phyloP scores from a whole-genome alignment of 768 basidiomycete genomes.

The Boletus insuetus region DNA sequence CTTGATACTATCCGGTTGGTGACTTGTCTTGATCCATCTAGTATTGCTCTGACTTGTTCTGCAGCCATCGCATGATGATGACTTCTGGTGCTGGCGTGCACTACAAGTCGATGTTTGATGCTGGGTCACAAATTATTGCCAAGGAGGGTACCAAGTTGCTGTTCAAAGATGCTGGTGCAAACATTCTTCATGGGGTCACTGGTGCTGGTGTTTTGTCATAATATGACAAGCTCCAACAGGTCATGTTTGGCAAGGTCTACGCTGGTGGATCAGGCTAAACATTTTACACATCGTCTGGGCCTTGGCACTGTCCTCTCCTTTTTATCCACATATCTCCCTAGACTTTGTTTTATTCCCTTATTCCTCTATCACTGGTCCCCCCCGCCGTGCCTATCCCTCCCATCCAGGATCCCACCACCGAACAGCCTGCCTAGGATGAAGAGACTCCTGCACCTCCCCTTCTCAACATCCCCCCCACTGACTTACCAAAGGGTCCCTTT shows the following conservation, averaged over 20 bases:
- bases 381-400: conserved; percentile 28
- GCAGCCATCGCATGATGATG: conserved; percentile 99
- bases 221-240: conserved; percentile 97
- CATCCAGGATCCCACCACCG: conserved; percentile 20
- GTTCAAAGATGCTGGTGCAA: conserved; percentile 98
- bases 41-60: conserved; percentile 16
- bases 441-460: conserved; percentile 37
- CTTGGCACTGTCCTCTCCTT: conserved; percentile 31
- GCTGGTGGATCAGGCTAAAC: conserved; percentile 66
- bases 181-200: conserved; percentile 98
- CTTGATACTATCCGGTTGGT: conserved; percentile 82
- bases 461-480: conserved; percentile 47
- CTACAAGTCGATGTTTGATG: conserved; percentile 99
- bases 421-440: conserved; percentile 51
- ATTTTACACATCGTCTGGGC: conserved; percentile 20
- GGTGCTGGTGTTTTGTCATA: conserved; percentile 99
- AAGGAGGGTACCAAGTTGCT: conserved; percentile 96
- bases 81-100: conserved; percentile 92
- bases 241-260: conserved; percentile 99
- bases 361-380: conserved; percentile 18
- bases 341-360: conserved; percentile 34
- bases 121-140: conserved; percentile 87
- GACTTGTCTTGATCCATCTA: not conserved
- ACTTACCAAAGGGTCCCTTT: conserved; percentile 70
- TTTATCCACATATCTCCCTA: conserved; percentile 28